A percentile compares a stretch with the other conserved stretches of the same genome.
Evolutionary conservation across 2,329 filamentous ascomycete species (phyloP).

Genomic region (Aspergillus ochraceoroseus): DNA sequence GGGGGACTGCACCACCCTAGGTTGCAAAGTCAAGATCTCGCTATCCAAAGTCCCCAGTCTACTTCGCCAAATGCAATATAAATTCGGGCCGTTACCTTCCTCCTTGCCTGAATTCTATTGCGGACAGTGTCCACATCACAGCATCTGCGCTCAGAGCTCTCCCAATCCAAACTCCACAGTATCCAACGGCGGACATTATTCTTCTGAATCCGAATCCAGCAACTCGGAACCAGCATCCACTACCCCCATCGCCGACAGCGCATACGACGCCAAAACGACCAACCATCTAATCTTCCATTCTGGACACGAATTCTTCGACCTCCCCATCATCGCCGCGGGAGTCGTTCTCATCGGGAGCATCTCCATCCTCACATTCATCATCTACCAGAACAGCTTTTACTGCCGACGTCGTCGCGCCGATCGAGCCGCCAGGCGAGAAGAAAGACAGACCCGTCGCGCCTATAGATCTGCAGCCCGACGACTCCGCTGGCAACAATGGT

Average conservation of each 20-base stretch:
- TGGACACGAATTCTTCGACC: slow-evolving; percentile 6
- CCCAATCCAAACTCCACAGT: too few species aligned
- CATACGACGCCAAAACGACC: background rate
- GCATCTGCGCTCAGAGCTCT: too few species aligned
- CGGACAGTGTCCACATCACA: slow-evolving; percentile 1
- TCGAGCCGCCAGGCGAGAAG: slow-evolving; percentile 51
- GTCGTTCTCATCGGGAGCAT: slow-evolving; percentile 43
- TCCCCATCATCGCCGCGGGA: slow-evolving; percentile 38
- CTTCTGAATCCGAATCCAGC: too few species aligned
- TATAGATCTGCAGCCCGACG: slow-evolving; percentile 52
- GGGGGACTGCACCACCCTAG: slow-evolving; percentile 24
- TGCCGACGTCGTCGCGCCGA: slow-evolving; percentile 51
- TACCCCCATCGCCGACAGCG: background rate
- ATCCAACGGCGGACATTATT: too few species aligned
- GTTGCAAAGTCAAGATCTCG: slow-evolving; percentile 30
- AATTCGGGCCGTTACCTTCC: slow-evolving; percentile 2
- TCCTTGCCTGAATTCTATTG: background rate
- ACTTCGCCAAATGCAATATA: slow-evolving; percentile 12
- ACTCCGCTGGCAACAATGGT: slow-evolving; percentile 50
- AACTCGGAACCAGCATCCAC: background rate
- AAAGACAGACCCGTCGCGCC: slow-evolving; percentile 48
- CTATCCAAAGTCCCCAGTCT: slow-evolving; percentile 29
- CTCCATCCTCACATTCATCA: slow-evolving; percentile 35
- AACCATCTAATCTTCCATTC: background rate
- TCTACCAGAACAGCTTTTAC: slow-evolving; percentile 38